Evolutionary conservation across 345 rosid species (phyloP).

Genomic region (Gossypium raimondii): DNA sequence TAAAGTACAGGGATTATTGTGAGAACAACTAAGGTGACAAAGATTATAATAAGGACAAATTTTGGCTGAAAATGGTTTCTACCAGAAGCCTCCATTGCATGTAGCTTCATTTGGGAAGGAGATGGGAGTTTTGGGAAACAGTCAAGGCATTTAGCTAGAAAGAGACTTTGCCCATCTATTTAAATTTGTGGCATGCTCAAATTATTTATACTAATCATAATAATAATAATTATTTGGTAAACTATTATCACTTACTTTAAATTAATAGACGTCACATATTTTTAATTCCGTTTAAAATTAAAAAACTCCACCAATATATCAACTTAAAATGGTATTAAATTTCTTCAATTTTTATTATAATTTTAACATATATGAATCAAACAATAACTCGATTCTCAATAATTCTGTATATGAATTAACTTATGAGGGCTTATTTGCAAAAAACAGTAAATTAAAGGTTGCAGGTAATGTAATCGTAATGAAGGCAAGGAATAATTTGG

Average conservation of each 20-base stretch:
- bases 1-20: constrained; percentile 36
- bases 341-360: no score
- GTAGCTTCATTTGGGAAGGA: background rate
- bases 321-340: no score
- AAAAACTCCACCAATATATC: no score
- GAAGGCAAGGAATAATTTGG: background rate
- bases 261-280: no score
- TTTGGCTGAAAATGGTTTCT: constrained; percentile 4
- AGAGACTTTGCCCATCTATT: background rate
- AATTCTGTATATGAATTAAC: no score
- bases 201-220: no score
- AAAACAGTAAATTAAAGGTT: background rate
- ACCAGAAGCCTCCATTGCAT: constrained; percentile 27
- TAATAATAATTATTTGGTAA: no score
- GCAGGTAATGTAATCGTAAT: background rate
- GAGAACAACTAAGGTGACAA: constrained; percentile 24
- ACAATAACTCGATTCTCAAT: no score
- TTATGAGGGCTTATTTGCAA: background rate
- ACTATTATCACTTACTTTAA: no score
- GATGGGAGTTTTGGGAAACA: background rate
- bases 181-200: background rate
- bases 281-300: no score
- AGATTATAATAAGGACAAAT: constrained; percentile 22
- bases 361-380: no score
- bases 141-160: background rate